phyloP scores from a whole-genome alignment of 495 filamentous ascomycete genomes.

The Clavariopsis aquatica region DNA sequence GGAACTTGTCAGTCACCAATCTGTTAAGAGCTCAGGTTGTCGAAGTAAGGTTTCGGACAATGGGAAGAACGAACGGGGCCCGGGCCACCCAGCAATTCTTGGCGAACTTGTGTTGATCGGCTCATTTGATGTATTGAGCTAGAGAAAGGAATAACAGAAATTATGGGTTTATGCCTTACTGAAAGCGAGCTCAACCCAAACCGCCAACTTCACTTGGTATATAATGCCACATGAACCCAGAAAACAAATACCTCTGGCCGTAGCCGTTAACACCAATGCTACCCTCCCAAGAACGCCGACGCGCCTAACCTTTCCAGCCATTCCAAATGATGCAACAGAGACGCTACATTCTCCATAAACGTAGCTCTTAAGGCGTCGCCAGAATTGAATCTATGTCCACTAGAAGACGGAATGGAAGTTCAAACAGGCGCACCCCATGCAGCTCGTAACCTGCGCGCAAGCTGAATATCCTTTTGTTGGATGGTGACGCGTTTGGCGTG shows the following conservation, averaged over 20 bases:
- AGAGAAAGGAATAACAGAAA: too few species aligned
- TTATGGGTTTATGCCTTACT: background rate
- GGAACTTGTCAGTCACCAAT: background rate
- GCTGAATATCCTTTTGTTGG: constrained; percentile 64
- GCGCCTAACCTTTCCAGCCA: background rate
- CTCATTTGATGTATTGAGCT: too few species aligned
- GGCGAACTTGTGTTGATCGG: too few species aligned
- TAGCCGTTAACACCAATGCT: background rate
- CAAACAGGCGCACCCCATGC: constrained; percentile 36
- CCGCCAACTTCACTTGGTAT: background rate
- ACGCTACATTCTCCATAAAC: background rate
- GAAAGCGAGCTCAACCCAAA: background rate
- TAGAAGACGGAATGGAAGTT: background rate
- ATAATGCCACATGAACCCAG: background rate
- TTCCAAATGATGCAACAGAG: background rate
- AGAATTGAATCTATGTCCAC: background rate
- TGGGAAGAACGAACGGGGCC: too few species aligned
- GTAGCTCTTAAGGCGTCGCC: background rate
- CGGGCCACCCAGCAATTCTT: too few species aligned
- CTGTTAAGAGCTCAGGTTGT: background rate
- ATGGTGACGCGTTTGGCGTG: constrained; percentile 96
- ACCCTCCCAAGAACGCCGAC: background rate
- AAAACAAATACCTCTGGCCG: background rate
- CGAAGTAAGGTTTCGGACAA: background rate
- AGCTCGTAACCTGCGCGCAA: constrained; percentile 38